Conservation (phyloP, 345 rosid genomes). For the Acer campestre region DNA sequence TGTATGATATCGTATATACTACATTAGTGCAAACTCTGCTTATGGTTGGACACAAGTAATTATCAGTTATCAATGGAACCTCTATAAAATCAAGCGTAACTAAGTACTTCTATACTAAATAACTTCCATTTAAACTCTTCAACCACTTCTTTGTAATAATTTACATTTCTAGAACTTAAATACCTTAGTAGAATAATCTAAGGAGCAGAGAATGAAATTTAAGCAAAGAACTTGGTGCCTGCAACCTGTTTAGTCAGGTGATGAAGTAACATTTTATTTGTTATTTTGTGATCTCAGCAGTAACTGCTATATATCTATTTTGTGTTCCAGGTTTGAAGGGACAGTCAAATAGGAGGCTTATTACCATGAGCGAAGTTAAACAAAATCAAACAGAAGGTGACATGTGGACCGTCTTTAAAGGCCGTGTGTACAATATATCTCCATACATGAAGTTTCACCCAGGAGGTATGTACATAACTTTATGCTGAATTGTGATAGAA, state of each 20-base stretch:
- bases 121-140: not conserved
- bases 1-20: not conserved
- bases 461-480: conserved; percentile 52
- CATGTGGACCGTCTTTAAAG: conserved; percentile 94
- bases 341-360: conserved; percentile 75
- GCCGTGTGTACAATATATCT: conserved; percentile 78
- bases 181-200: not conserved
- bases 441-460: conserved; percentile 98
- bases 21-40: not conserved
- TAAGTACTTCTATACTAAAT: not conserved
- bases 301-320: not conserved
- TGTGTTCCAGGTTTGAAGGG: conserved; percentile 67
- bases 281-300: not conserved
- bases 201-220: not conserved
- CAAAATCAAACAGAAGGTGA: conserved; percentile 71
- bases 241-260: not conserved
- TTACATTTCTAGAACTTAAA: not conserved
- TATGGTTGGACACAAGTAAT: not conserved
- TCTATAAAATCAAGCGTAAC: not conserved
- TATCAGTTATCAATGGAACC: not conserved
- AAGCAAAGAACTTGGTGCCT: not conserved
- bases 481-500: conserved; percentile 5
- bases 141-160: not conserved
- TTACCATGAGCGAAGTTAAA: conserved; percentile 76
- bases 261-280: not conserved